Evolutionary conservation across 768 basidiomycete species (phyloP).

Genomic region (Termitomyces sp.): DNA sequence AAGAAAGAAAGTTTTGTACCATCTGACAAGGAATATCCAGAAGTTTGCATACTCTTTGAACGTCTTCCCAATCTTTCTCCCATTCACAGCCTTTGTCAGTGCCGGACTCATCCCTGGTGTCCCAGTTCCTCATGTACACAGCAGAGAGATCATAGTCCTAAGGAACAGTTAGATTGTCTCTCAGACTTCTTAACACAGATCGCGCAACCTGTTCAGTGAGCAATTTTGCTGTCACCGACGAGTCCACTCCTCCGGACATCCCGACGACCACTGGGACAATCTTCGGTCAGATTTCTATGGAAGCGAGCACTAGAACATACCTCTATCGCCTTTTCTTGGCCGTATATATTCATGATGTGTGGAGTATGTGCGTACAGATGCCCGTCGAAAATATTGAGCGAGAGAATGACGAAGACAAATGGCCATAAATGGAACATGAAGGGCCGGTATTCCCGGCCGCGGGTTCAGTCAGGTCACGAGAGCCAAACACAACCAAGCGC

Average conservation of each 20-base stretch:
- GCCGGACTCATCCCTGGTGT: conserved; percentile 76
- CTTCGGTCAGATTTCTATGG: neutral
- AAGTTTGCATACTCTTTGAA: conserved; percentile 70
- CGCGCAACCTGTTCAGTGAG: conserved; percentile 53
- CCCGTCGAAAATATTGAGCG: conserved; percentile 14
- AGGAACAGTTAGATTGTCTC: neutral
- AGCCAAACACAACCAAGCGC: conserved; percentile 19
- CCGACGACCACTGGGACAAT: conserved; percentile 69
- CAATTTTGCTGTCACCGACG: conserved; percentile 81
- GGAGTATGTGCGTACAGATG: conserved; percentile 8
- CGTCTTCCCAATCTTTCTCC: conserved; percentile 95
- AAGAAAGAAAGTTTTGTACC: conserved; percentile 36
- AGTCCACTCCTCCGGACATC: conserved; percentile 97
- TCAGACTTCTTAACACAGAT: neutral
- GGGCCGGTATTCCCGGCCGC: too few relatives aligned
- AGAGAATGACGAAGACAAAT: conserved; percentile 42
- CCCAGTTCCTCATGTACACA: conserved; percentile 97
- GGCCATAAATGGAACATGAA: neutral
- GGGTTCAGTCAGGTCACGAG: too few relatives aligned
- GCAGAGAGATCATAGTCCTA: conserved; percentile 83
- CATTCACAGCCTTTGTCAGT: conserved; percentile 88
- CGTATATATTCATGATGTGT: conserved; percentile 3
- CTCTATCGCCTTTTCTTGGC: conserved; percentile 29
- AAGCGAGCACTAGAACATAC: conserved; percentile 8
- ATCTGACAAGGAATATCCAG: conserved; percentile 72